phyloP scores from a whole-genome alignment of 1,139 yeast genomes.

The Pichia sp. region DNA sequence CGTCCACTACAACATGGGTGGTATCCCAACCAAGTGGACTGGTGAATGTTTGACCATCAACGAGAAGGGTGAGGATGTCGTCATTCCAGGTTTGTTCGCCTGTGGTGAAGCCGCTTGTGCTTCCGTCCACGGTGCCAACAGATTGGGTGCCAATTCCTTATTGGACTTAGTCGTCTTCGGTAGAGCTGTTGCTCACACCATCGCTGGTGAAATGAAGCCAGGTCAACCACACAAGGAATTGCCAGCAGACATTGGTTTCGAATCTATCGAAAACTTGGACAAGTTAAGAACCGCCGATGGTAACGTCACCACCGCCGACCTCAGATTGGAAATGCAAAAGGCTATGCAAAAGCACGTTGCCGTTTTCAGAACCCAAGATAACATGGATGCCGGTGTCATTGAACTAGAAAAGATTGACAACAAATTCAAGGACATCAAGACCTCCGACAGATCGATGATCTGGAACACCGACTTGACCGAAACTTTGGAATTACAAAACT shows the following conservation, averaged over 20 bases:
- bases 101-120: conserved; percentile 99
- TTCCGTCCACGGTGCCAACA: conserved; percentile 98
- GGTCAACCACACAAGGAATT: conserved; percentile 79
- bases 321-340: conserved; percentile 89
- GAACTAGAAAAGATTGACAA: conserved; percentile 74
- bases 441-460: conserved; percentile 95
- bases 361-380: conserved; percentile 91
- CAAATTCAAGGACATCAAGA: conserved; percentile 68
- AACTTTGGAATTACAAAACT: conserved; percentile 92
- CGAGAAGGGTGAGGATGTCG: conserved; percentile 84
- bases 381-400: conserved; percentile 87
- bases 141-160: conserved; percentile 98
- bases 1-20: conserved; percentile 99
- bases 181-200: conserved; percentile 94
- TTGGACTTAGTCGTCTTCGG: conserved; percentile 97
- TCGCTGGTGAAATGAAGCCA: conserved; percentile 79
- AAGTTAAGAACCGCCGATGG: conserved; percentile 83
- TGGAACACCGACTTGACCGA: conserved; percentile 98
- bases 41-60: conserved; percentile 89
- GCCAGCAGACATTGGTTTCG: conserved; percentile 83
- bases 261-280: conserved; percentile 88
- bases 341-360: conserved; percentile 97
- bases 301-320: conserved; percentile 74
- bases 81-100: conserved; percentile 91
- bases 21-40: conserved; percentile 96